Evolutionary conservation across 1,284 basidiomycete genomes (phyloP).

Genomic region (Ustanciosporium gigantosporum): DNA sequence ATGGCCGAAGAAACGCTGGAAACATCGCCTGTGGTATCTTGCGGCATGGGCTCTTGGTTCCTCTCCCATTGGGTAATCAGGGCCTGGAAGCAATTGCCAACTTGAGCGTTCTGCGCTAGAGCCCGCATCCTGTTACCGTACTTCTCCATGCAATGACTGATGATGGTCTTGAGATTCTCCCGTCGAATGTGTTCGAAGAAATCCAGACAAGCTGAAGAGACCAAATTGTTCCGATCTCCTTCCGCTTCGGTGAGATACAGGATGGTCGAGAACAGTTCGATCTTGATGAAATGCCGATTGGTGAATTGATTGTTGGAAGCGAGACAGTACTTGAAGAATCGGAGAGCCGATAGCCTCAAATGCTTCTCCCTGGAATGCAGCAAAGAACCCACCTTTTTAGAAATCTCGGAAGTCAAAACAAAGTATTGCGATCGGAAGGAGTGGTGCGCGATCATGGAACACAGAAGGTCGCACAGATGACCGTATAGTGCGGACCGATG

Average conservation of each 20-base stretch:
- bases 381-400: conserved; percentile 46
- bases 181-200: conserved; percentile 85
- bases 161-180: conserved; percentile 76
- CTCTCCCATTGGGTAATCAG: conserved; percentile 84
- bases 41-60: conserved; percentile 70
- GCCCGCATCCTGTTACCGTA: conserved; percentile 72
- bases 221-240: conserved; percentile 82
- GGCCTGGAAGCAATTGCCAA: conserved; percentile 72
- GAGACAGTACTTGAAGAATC: conserved; percentile 85
- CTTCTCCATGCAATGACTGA: conserved; percentile 79
- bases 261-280: conserved; percentile 80
- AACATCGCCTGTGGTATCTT: conserved; percentile 3
- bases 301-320: conserved; percentile 84
- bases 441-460: conserved; percentile 85
- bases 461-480: conserved; percentile 77
- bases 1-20: too few relatives aligned
- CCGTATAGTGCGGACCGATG: conserved; percentile 52
- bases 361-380: conserved; percentile 86
- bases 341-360: conserved; percentile 68
- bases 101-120: conserved; percentile 70
- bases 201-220: conserved; percentile 92
- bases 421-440: conserved; percentile 82
- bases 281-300: conserved; percentile 80
- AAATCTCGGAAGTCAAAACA: conserved; percentile 66
- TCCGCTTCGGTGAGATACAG: conserved; percentile 80